phyloP scores from a whole-genome alignment of 2,329 filamentous ascomycete genomes.

The Sarocladium kiliense region DNA sequence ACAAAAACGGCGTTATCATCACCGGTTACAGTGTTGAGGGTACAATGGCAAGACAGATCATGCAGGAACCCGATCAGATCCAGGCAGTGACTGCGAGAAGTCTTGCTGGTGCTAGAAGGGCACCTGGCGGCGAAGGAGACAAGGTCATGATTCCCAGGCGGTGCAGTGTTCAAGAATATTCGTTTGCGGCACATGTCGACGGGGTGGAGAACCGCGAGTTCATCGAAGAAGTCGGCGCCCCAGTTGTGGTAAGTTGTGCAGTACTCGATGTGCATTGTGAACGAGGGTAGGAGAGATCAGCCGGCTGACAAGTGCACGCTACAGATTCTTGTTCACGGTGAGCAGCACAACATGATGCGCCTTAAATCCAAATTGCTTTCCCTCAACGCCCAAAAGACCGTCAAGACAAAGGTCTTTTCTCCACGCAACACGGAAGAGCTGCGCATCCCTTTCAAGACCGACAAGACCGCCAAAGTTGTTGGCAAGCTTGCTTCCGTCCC shows the following conservation, averaged over 20 bases:
- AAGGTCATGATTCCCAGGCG: constrained; percentile 87
- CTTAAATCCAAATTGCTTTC: constrained; percentile 91
- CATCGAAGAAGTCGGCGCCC: constrained; percentile 87
- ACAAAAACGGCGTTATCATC: constrained; percentile 97
- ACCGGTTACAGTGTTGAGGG: constrained; percentile 98
- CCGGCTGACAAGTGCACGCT: neutral
- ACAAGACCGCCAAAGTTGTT: constrained; percentile 94
- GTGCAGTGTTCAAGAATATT: constrained; percentile 91
- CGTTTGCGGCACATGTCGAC: constrained; percentile 94
- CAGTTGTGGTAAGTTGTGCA: constrained; percentile 74
- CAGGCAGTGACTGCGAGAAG: constrained; percentile 85
- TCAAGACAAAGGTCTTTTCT: constrained; percentile 87
- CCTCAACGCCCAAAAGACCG: constrained; percentile 75
- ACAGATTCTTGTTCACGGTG: constrained; percentile 91
- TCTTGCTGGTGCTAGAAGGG: constrained; percentile 55
- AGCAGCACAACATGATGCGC: constrained; percentile 97
- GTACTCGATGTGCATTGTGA: no score
- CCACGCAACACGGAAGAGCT: constrained; percentile 94
- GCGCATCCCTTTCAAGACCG: constrained; percentile 88
- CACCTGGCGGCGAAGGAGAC: constrained; percentile 66
- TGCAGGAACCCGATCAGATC: constrained; percentile 92
- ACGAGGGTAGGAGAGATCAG: no score
- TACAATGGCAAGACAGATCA: constrained; percentile 94
- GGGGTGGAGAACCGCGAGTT: constrained; percentile 95
- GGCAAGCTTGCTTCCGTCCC: constrained; percentile 82